Conservation (phyloP, 441 rosid genomes). For the Daphne laureola region DNA sequence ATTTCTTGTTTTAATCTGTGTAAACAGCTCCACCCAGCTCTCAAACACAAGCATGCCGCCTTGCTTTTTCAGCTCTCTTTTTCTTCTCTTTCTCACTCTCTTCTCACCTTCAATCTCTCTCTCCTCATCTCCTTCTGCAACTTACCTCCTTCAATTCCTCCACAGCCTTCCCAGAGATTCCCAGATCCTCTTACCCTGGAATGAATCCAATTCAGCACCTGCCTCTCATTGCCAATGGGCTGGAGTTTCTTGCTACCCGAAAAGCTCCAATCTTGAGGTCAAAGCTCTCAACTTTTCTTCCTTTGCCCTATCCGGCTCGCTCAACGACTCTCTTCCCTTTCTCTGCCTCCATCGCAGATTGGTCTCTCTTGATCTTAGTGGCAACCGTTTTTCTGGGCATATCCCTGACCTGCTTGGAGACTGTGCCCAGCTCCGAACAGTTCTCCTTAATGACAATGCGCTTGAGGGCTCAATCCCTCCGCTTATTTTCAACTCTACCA, state of each 20-base stretch:
- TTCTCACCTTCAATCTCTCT: slow-evolving; percentile 9
- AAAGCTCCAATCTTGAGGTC: slow-evolving; percentile 15
- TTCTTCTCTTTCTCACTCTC: slow-evolving; percentile 12
- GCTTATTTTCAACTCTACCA: slow-evolving; percentile 21
- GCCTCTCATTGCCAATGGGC: slow-evolving; percentile 28
- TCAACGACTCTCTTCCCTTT: slow-evolving; percentile 18
- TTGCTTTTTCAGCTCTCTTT: slow-evolving; percentile 9
- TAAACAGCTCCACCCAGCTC: no score
- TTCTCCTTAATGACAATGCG: slow-evolving; percentile 26
- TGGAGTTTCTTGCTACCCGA: slow-evolving; percentile 26
- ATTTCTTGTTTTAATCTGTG: no score
- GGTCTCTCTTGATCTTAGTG: slow-evolving; percentile 30
- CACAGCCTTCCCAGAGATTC: slow-evolving; percentile 26
- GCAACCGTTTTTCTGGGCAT: slow-evolving; percentile 29
- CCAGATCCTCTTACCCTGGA: slow-evolving; percentile 30
- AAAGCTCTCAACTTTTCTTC: slow-evolving; percentile 31
- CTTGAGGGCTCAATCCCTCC: slow-evolving; percentile 23
- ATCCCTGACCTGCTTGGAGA: slow-evolving; percentile 25
- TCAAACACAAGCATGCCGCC: slow-evolving; percentile 18
- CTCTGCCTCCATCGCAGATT: slow-evolving; percentile 25
- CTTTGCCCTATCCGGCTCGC: slow-evolving; percentile 22
- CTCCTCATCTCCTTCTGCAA: slow-evolving; percentile 17
- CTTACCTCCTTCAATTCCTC: slow-evolving; percentile 23
- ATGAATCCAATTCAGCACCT: slow-evolving; percentile 13
- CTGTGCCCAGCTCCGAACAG: slow-evolving; percentile 21